A percentile compares a stretch with the other conserved stretches of the same genome.
These are phyloP conservation scores for Solidago caesia DNA, from an alignment of 129 eudicot species.

Conservation along the genomic window DNA sequence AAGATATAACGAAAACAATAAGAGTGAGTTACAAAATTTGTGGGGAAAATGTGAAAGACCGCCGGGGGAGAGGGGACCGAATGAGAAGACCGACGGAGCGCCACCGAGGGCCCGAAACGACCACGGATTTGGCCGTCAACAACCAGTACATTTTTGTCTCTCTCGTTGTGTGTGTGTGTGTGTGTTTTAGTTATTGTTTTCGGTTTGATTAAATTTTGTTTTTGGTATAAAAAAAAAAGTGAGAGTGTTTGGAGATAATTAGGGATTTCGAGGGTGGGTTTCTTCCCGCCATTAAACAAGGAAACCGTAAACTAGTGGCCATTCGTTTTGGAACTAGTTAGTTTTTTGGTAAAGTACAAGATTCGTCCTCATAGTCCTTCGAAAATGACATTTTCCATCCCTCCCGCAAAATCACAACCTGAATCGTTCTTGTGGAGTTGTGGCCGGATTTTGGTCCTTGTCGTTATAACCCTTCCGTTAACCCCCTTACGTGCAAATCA, in stretches of 20 bases:
- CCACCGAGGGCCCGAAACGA: constrained; percentile 52
- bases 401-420: too few relatives aligned
- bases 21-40: constrained; percentile 10
- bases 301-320: background rate
- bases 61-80: constrained; percentile 38
- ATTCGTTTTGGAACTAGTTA: background rate
- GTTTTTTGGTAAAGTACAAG: too few relatives aligned
- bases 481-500: too few relatives aligned
- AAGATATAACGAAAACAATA: background rate
- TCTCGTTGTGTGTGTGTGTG: background rate
- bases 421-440: too few relatives aligned
- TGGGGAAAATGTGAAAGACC: constrained; percentile 37
- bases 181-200: too few relatives aligned
- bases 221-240: background rate
- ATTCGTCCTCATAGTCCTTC: too few relatives aligned
- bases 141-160: constrained; percentile 44
- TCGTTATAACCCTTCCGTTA: too few relatives aligned
- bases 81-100: constrained; percentile 60
- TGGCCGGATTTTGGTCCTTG: too few relatives aligned
- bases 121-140: constrained; percentile 43
- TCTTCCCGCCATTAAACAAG: constrained; percentile 36
- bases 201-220: background rate
- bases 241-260: background rate
- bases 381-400: too few relatives aligned
- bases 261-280: constrained; percentile 15